Evolutionary conservation across 2,329 filamentous ascomycete species (phyloP).

Genomic region (Dactylellina parvicollis): DNA sequence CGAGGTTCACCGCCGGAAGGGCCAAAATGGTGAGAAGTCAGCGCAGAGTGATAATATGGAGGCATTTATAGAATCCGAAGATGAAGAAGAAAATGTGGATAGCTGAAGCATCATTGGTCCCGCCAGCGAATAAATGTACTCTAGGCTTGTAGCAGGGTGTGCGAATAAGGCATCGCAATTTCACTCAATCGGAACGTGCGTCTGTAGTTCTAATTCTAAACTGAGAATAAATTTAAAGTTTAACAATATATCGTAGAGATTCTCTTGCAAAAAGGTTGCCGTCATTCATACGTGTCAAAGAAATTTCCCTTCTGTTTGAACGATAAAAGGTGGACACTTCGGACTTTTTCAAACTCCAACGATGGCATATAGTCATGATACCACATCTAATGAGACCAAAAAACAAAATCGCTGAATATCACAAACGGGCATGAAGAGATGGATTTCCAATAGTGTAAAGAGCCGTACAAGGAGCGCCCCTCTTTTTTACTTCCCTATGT

Average conservation of each 20-base stretch:
- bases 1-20: constrained; percentile 31
- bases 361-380: neutral
- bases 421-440: neutral
- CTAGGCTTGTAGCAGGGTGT: neutral
- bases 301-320: neutral
- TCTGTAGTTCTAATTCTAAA: too few species aligned
- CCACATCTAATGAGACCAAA: neutral
- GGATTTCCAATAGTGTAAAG: too few species aligned
- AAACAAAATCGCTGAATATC: neutral
- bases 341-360: constrained; percentile 11
- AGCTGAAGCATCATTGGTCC: neutral
- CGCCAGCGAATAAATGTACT: neutral
- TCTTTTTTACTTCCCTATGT: too few species aligned
- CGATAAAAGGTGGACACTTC: neutral
- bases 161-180: too few species aligned
- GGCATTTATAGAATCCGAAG: constrained; percentile 53
- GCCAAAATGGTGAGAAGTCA: constrained; percentile 1
- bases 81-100: constrained; percentile 47
- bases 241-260: too few species aligned
- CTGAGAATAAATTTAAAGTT: too few species aligned
- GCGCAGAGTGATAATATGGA: constrained; percentile 35
- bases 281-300: neutral
- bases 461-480: too few species aligned
- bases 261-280: neutral
- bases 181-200: too few species aligned